phyloP scores from a whole-genome alignment of 2,329 filamentous ascomycete species.

The Graphiopsis chlorocephala region DNA sequence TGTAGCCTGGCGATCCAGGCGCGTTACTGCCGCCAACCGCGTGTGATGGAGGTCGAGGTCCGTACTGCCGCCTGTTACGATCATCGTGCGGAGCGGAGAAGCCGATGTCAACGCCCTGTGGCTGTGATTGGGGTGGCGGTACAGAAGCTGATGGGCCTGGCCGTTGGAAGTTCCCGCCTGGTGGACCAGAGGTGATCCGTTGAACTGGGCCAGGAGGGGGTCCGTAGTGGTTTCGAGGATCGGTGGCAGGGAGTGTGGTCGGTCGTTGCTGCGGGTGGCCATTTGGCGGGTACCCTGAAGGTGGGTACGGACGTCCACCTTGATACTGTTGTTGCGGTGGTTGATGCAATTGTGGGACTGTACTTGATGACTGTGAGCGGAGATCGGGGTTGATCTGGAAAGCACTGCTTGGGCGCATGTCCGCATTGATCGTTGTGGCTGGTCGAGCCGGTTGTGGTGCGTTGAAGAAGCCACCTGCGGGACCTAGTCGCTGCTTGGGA shows the following conservation, averaged over 20 bases:
- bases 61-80: slow-evolving; percentile 32
- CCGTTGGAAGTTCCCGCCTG: slow-evolving; percentile 19
- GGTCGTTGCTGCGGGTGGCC: slow-evolving; percentile 10
- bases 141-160: slow-evolving; percentile 14
- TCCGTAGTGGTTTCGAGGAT: slow-evolving; percentile 23
- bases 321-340: not conserved
- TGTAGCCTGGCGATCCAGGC: slow-evolving; percentile 14
- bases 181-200: slow-evolving; percentile 34
- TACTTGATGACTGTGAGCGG: slow-evolving; percentile 28
- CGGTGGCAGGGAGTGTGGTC: slow-evolving; percentile 16
- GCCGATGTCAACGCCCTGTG: slow-evolving; percentile 38
- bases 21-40: slow-evolving; percentile 3
- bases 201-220: slow-evolving; percentile 18
- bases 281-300: slow-evolving; percentile 15
- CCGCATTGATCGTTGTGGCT: slow-evolving; percentile 45
- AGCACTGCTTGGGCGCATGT: slow-evolving; percentile 52
- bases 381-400: slow-evolving; percentile 51
- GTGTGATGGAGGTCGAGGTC: not conserved
- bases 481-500: slow-evolving; percentile 32
- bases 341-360: slow-evolving; percentile 22
- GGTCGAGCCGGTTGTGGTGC: slow-evolving; percentile 35
- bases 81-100: slow-evolving; percentile 45
- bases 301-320: slow-evolving; percentile 20
- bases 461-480: slow-evolving; percentile 39
- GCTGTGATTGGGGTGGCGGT: slow-evolving; percentile 18